These are phyloP conservation scores for Phylloporus sp. DNA, from an alignment of 768 basidiomycete genomes.

Conservation along the genomic window DNA sequence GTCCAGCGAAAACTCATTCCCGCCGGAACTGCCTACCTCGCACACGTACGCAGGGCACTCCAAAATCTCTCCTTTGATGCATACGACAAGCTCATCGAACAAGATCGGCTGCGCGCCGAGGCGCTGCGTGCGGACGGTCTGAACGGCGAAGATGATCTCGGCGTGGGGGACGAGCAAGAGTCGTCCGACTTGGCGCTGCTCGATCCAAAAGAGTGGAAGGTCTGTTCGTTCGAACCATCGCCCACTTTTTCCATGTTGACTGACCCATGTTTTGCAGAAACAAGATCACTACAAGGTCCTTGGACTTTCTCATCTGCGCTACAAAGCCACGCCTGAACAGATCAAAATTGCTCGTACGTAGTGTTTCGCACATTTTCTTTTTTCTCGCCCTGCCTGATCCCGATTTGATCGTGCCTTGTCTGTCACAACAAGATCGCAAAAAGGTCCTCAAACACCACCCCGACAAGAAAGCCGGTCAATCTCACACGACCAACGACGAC, in stretches of 20 bases:
- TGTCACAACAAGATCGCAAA: constrained; percentile 99
- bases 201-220: constrained; percentile 99
- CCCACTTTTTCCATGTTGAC: constrained; percentile 9
- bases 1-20: constrained; percentile 61
- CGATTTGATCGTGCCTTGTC: constrained; percentile 1
- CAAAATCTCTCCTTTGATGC: constrained; percentile 79
- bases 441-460: constrained; percentile 99
- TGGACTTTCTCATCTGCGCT: constrained; percentile 86
- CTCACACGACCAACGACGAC: constrained; percentile 89
- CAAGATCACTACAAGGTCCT: constrained; percentile 98
- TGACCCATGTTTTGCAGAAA: constrained; percentile 50
- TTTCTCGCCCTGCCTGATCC: constrained; percentile 13
- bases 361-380: too few relatives aligned
- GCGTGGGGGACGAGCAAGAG: constrained; percentile 90
- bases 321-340: constrained; percentile 82
- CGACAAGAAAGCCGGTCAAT: constrained; percentile 83
- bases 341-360: constrained; percentile 93
- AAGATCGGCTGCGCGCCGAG: constrained; percentile 47
- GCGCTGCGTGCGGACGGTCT: constrained; percentile 44
- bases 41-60: constrained; percentile 69
- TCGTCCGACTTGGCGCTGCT: constrained; percentile 55
- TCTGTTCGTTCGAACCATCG: too few relatives aligned
- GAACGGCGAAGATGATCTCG: constrained; percentile 74
- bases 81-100: constrained; percentile 64
- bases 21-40: constrained; percentile 83